Conservation (phyloP, 768 basidiomycete species). For the Dendrothele bispora region DNA sequence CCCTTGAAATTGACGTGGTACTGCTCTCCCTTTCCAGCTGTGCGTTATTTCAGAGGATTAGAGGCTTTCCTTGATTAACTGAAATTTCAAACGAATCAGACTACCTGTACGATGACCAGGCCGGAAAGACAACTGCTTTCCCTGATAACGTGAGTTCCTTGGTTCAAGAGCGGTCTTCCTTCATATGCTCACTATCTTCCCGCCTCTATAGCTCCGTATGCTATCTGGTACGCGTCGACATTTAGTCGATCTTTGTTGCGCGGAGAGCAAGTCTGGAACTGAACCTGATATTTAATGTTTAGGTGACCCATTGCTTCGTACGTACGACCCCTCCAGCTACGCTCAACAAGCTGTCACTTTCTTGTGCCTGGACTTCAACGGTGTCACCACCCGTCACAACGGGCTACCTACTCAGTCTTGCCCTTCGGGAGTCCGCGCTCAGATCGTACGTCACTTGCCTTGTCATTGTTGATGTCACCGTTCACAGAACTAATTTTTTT, state of each 20-base stretch:
- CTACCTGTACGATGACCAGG: constrained; percentile 46
- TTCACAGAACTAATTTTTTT: not conserved
- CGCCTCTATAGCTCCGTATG: constrained; percentile 47
- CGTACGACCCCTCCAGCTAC: constrained; percentile 42
- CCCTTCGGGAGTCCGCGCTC: constrained; percentile 49
- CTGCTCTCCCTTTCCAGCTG: constrained; percentile 14
- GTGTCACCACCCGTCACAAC: constrained; percentile 36
- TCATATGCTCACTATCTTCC: constrained; percentile 3
- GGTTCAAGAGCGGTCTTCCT: too few species aligned
- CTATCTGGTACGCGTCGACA: constrained; percentile 39
- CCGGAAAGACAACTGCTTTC: constrained; percentile 50
- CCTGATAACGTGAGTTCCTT: constrained; percentile 47
- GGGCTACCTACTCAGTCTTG: constrained; percentile 38
- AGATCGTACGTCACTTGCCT: constrained; percentile 38
- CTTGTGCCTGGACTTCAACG: constrained; percentile 48
- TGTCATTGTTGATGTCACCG: not conserved
- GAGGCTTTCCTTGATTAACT: not conserved
- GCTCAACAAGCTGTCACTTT: constrained; percentile 50
- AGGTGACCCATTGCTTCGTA: constrained; percentile 45
- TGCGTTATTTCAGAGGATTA: not conserved
- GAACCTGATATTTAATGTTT: not conserved
- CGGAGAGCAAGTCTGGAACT: not conserved
- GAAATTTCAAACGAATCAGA: constrained; percentile 33
- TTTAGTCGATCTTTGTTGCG: constrained; percentile 3
- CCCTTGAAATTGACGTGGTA: not conserved